Evolutionary conservation across 1,139 yeast genomes (phyloP).

Genomic region (Saccharomyces pastorianus): DNA sequence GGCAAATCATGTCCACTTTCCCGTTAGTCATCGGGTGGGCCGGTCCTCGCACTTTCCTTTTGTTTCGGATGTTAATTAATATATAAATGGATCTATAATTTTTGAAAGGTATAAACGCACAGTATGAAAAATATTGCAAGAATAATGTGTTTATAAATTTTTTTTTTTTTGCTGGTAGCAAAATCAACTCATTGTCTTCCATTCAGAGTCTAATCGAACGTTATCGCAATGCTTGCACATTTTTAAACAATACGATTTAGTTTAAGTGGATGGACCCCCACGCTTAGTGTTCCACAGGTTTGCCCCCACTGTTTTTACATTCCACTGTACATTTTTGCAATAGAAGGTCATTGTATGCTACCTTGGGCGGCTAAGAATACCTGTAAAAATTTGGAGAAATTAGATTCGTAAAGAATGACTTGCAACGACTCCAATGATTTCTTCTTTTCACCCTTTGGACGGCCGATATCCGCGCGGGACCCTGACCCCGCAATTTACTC

Average conservation of each 20-base stretch:
- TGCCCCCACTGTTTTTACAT: background rate
- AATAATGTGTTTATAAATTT: background rate
- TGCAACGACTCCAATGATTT: background rate
- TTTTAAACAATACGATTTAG: background rate
- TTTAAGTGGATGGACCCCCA: background rate
- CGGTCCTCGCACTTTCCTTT: background rate
- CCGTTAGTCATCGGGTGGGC: background rate
- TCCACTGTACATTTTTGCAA: background rate
- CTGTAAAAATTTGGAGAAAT: background rate
- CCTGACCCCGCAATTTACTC: background rate
- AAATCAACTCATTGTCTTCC: background rate
- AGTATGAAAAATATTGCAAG: background rate
- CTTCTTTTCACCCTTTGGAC: background rate
- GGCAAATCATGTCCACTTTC: background rate
- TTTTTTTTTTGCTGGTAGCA: background rate
- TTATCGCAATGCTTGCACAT: background rate
- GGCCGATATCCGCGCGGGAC: background rate
- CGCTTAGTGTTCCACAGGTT: background rate
- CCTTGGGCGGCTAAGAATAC: background rate
- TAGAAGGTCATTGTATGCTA: background rate
- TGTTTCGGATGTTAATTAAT: background rate
- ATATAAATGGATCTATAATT: background rate
- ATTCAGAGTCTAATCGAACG: background rate
- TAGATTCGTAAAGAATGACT: background rate
- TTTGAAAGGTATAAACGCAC: background rate